phyloP scores from a whole-genome alignment of 139 green algal species.

The Haematococcus lacustris region DNA sequence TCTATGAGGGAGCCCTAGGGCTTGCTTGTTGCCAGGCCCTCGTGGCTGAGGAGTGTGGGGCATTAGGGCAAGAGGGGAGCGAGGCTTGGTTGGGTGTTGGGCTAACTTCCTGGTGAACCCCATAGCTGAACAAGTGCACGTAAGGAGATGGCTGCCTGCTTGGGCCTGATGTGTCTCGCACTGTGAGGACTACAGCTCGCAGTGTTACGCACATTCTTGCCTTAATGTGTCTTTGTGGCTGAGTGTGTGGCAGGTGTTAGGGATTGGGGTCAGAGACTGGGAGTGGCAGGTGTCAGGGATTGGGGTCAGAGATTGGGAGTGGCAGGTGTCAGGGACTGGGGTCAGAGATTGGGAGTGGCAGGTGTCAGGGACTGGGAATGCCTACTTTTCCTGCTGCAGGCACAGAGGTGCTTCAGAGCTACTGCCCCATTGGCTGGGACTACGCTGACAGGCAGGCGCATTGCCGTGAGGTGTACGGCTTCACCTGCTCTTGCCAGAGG shows the following conservation, averaged over 20 bases:
- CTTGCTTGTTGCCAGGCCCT: too few species aligned
- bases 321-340: too few species aligned
- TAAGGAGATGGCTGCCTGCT: too few species aligned
- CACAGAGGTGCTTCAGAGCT: constrained; percentile 64
- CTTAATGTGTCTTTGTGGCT: background rate
- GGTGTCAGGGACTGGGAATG: background rate
- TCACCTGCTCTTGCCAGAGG: constrained; percentile 62
- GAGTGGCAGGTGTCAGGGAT: background rate
- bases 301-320: too few species aligned
- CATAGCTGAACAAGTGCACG: background rate
- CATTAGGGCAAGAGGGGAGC: too few species aligned
- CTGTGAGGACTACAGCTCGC: background rate
- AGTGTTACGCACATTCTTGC: background rate
- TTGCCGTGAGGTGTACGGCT: constrained; percentile 67
- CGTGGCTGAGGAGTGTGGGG: too few species aligned
- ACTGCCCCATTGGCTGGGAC: constrained; percentile 64
- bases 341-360: too few species aligned
- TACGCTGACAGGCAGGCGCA: constrained; percentile 52
- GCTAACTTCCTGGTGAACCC: too few species aligned
- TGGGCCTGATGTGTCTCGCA: too few species aligned
- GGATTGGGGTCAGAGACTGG: too few species aligned
- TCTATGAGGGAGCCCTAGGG: too few species aligned
- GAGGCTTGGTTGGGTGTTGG: too few species aligned
- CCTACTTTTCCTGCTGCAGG: constrained; percentile 21
- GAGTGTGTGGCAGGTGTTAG: background rate